Base-by-base conservation (phyloP, 108 stramenopile genomes). In the Thalassiosira profunda region DNA sequence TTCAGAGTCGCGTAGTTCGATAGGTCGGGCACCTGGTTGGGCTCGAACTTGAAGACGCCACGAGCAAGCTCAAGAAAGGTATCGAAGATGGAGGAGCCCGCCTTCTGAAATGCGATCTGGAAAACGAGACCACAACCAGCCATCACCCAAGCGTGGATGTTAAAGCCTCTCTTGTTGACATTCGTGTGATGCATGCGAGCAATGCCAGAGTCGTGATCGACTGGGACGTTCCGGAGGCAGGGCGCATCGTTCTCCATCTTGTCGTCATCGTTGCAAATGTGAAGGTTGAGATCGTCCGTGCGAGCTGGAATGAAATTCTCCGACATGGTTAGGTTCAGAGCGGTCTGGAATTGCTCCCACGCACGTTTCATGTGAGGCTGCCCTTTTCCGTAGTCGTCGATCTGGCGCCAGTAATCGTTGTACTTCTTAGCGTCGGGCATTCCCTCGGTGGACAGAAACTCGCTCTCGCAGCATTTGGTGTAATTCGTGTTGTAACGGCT, bases 91-190 rank as follows among this genome's bases (percentile, higher is more conserved):
- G n/a, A n/a, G n/a, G n/a, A n/a, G n/a, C n/a, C n/a, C 10, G 5
- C 15, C 21, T 54, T n/a, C n/a, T 54, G 53, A 6, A 54, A 54
- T 24, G n/a, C 24, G 5, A 54, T 14, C 4, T 54, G 53, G 6
- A 54, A 31, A 5, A 14, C 9, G 29, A 20, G 28, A 4, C 53
- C 53, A 26, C 17, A 25, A 21, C 29, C 53, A 10, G 53, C 53
- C 17, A 54, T 25, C 29, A 26, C 28, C 9, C 9, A 8, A 23
- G 5, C 7, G 14, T 54, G 53, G 5, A 30, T 30, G 11, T n/a
- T 54, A 14, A 54, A 54, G n/a, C 53, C 53, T 20, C 33, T 54
- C 5, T 30, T 26, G n/a, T 54, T 54, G 53, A 31, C 53, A n/a
- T 9, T 54, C 14, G 33, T 30, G 33, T 54, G 53, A 54, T 54